A percentile compares a stretch with the other conserved stretches of the same genome.
Evolutionary conservation across 257 asterid genomes (phyloP).

Genomic region (Voacanga thouarsii): DNA sequence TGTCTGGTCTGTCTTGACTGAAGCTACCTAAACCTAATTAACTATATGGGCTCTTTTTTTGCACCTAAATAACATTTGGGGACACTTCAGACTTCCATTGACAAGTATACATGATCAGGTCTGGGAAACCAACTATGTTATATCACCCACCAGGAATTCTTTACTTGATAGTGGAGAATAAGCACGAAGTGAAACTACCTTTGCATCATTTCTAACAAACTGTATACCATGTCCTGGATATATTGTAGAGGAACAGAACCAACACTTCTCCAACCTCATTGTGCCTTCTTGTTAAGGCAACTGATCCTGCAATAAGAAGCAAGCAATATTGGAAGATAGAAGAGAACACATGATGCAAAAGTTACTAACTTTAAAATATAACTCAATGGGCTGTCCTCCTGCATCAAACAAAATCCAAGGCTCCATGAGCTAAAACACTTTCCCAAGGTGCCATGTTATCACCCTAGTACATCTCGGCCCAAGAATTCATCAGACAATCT

Average conservation of each 20-base stretch:
- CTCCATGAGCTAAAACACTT: background rate
- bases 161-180: background rate
- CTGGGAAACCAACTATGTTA: background rate
- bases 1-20: background rate
- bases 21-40: background rate
- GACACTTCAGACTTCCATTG: too few relatives aligned
- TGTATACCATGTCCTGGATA: constrained; percentile 94
- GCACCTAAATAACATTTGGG: too few relatives aligned
- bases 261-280: constrained; percentile 93
- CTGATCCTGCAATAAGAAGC: constrained; percentile 5
- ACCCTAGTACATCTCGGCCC: background rate
- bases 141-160: background rate
- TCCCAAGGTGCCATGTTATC: background rate
- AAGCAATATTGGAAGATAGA: background rate
- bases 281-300: constrained; percentile 8
- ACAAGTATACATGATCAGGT: too few relatives aligned
- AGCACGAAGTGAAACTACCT: constrained; percentile 33
- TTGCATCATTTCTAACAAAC: constrained; percentile 84
- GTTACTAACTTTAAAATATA: background rate
- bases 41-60: background rate
- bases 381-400: background rate
- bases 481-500: background rate
- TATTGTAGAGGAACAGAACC: constrained; percentile 85
- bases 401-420: background rate
- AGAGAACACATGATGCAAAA: background rate